These are phyloP conservation scores for Lactuca sativa DNA, from an alignment of 129 eudicot species.

Conservation along the genomic window DNA sequence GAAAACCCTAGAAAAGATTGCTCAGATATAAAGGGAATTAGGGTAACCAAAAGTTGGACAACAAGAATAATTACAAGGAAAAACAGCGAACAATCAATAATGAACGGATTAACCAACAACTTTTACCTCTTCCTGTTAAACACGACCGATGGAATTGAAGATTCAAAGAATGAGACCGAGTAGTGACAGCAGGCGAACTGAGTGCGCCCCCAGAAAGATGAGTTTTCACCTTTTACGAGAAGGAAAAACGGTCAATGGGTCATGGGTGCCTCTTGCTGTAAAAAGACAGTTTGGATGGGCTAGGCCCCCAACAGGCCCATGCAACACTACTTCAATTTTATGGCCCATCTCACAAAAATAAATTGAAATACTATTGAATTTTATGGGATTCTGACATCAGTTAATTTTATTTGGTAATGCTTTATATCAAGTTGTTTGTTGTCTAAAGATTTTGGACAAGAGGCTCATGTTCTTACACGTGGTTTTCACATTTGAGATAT, in stretches of 20 bases:
- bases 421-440: too few relatives aligned
- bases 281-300: slow-evolving; percentile 4
- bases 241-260: slow-evolving; percentile 11
- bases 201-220: slow-evolving; percentile 19
- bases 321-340: not conserved
- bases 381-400: too few relatives aligned
- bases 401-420: too few relatives aligned
- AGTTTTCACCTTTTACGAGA: slow-evolving; percentile 17
- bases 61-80: not conserved
- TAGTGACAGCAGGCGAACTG: slow-evolving; percentile 25
- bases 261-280: not conserved
- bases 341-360: not conserved
- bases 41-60: slow-evolving; percentile 16
- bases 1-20: slow-evolving; percentile 24
- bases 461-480: too few relatives aligned
- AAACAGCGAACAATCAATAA: not conserved
- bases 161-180: slow-evolving; percentile 15
- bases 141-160: slow-evolving; percentile 14
- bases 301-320: slow-evolving; percentile 18
- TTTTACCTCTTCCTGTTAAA: slow-evolving; percentile 19
- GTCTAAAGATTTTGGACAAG: too few relatives aligned
- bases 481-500: too few relatives aligned
- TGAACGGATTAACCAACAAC: not conserved
- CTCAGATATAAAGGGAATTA: slow-evolving; percentile 19
- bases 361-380: too few relatives aligned